These are phyloP conservation scores for Rossbeevera mucosa DNA, from an alignment of 768 basidiomycete genomes.

Conservation along the genomic window DNA sequence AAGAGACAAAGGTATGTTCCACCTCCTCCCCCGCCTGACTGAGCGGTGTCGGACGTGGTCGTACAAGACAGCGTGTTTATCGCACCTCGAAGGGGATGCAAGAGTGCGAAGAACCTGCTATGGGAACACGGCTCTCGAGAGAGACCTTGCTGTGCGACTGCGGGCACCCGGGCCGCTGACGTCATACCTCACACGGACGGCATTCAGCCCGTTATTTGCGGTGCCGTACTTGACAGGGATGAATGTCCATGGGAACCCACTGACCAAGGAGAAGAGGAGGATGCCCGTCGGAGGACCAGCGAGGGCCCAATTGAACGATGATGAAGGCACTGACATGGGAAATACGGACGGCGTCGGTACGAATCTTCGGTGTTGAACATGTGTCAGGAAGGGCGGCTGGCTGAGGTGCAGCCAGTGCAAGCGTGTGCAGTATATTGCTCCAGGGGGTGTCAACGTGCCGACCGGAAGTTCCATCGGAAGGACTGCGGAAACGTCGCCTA, in stretches of 20 bases:
- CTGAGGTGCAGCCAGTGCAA: slow-evolving; percentile 36
- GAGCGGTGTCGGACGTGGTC: slow-evolving; percentile 54
- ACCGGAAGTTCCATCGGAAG: slow-evolving; percentile 12
- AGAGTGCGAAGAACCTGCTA: slow-evolving; percentile 19
- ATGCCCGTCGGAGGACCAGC: neutral
- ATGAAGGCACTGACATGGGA: neutral
- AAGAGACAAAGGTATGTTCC: slow-evolving; percentile 37
- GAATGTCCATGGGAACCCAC: neutral
- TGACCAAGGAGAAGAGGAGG: neutral
- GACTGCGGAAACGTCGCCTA: neutral
- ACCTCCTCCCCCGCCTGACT: slow-evolving; percentile 45
- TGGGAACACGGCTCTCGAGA: slow-evolving; percentile 26
- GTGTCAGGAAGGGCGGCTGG: neutral
- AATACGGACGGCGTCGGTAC: neutral
- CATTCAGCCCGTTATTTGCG: slow-evolving; percentile 50
- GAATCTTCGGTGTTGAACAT: slow-evolving; percentile 1
- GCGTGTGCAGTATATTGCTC: slow-evolving; percentile 40
- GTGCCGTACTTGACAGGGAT: slow-evolving; percentile 43
- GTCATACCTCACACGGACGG: slow-evolving; percentile 46
- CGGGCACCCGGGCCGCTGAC: slow-evolving; percentile 36
- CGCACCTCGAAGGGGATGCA: slow-evolving; percentile 23
- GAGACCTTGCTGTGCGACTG: slow-evolving; percentile 12
- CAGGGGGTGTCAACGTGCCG: slow-evolving; percentile 34
- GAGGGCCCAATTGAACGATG: neutral
- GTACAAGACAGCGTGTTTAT: slow-evolving; percentile 39